Conservation (phyloP, 2,329 filamentous ascomycete species). For the Diaporthe humulicola region DNA sequence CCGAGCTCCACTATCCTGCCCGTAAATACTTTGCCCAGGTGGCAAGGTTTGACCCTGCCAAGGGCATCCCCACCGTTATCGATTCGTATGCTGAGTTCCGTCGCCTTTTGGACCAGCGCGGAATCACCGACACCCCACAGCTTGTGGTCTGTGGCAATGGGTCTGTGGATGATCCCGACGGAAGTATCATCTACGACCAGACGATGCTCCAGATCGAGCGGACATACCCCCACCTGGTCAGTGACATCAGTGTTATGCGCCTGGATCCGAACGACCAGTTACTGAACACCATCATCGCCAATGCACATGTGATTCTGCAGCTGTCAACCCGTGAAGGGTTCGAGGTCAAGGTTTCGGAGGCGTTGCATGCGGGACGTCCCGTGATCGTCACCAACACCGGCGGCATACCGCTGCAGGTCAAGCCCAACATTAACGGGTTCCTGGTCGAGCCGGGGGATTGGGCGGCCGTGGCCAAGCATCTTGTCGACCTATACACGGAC, state of each 20-base stretch:
- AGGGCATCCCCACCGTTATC: slow-evolving; percentile 84
- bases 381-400: slow-evolving; percentile 82
- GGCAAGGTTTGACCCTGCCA: slow-evolving; percentile 86
- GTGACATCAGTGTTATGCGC: slow-evolving; percentile 81
- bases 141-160: slow-evolving; percentile 84
- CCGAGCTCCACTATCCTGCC: slow-evolving; percentile 68
- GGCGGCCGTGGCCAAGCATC: slow-evolving; percentile 75
- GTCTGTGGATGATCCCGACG: slow-evolving; percentile 86
- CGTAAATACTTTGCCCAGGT: slow-evolving; percentile 84
- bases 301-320: slow-evolving; percentile 80
- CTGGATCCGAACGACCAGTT: slow-evolving; percentile 84
- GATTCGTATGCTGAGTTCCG: slow-evolving; percentile 82
- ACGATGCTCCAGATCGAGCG: slow-evolving; percentile 76
- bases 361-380: slow-evolving; percentile 83
- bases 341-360: slow-evolving; percentile 89
- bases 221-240: slow-evolving; percentile 71
- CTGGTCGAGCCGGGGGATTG: slow-evolving; percentile 80
- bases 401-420: slow-evolving; percentile 85
- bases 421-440: slow-evolving; percentile 79
- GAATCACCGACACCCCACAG: slow-evolving; percentile 71
- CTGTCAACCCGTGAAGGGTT: slow-evolving; percentile 87
- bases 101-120: slow-evolving; percentile 67
- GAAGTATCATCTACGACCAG: slow-evolving; percentile 77
- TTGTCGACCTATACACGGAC: slow-evolving; percentile 76
- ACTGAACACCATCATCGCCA: slow-evolving; percentile 81